Percentiles rank a stretch among this genome's conserved stretches.
Evolutionary conservation across 2,329 filamentous ascomycete genomes (phyloP).

Genomic region (Aspergillus pseudonomiae): DNA sequence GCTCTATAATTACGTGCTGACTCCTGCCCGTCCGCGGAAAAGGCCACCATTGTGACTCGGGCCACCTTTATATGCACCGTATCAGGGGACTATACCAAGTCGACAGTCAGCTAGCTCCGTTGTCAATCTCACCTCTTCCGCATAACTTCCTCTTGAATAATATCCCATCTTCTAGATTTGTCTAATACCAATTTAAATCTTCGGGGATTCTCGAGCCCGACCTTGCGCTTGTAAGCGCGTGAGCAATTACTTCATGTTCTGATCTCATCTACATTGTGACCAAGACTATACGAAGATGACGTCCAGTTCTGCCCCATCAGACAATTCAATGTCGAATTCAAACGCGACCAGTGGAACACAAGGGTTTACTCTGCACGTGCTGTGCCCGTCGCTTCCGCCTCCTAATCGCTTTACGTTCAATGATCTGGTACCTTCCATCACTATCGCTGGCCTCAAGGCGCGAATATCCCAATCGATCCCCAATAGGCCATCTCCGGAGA

Average conservation of each 20-base stretch:
- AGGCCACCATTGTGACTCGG: slow-evolving; percentile 22
- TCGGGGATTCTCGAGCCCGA: background rate
- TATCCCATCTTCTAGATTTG: background rate
- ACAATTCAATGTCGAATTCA: background rate
- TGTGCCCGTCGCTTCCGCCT: slow-evolving; percentile 45
- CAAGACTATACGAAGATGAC: slow-evolving; percentile 12
- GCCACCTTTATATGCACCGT: background rate
- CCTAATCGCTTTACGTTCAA: slow-evolving; percentile 42
- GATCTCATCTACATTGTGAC: background rate
- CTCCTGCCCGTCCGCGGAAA: slow-evolving; percentile 5
- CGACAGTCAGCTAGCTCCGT: background rate
- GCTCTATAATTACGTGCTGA: background rate
- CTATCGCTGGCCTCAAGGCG: slow-evolving; percentile 56
- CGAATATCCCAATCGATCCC: slow-evolving; percentile 55
- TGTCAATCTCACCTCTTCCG: background rate
- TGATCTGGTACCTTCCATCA: slow-evolving; percentile 43
- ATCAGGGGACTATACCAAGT: slow-evolving; percentile 2
- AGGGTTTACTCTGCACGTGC: slow-evolving; percentile 39
- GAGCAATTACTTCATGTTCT: background rate
- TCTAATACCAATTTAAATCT: background rate
- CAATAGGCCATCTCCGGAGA: slow-evolving; percentile 45
- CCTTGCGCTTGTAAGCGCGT: slow-evolving; percentile 3
- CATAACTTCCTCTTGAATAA: background rate
- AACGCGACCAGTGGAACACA: background rate
- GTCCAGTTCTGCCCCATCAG: slow-evolving; percentile 6